Base-by-base conservation (phyloP, 352 stramenopile species). In the Pilasporangium apinafurcum region DNA sequence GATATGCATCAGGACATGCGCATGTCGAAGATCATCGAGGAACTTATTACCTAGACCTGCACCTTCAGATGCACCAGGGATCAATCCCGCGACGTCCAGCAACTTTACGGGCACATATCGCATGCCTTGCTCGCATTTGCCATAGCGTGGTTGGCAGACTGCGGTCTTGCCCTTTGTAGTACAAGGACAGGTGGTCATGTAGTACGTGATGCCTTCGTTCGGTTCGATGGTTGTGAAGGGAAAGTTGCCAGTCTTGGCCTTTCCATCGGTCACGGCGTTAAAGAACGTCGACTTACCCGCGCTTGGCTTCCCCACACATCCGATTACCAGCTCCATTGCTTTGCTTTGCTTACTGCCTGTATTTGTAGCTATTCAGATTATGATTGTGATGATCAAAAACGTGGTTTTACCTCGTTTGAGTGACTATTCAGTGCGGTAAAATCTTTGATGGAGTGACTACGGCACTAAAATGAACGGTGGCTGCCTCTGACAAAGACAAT, bases 41-140 rank as follows among this genome's bases (percentile, higher is more conserved):
- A 99, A 99, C 61, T 99, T 95, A 71, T 99, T 99, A 14, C 97
- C 97, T 0, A 99, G 73, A 0, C 97, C 97, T 17, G 91, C 87
- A 21, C 93, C 93, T 28, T 98, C 75, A 1, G 81, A 96, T 0
- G 83, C 83, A 4, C 82, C 82, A 0, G 82, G 79, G 37, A 94
- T 90, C 6, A 94, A 50, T 0, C 82, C 82, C 0, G 82, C 82
- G 6, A 94, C 75, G 49, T 94, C 82, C 37, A 94, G 61, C 22
- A 94, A 54, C 65, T 92, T 92, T 14, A 94, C 76, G 5, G 82
- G 79, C 36, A 94, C 74, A 58, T 90, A 68, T 24, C 80, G 79
- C 42, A 73, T 69, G 34, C 82, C 77, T 35, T 82, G 56, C 9
- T 85, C 70, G 58, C 82, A 94, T 30, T 78, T 78, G 26, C 82